Conservation (phyloP, 371 early-diverging fungal species). For the Vairimorpha ceranae region DNA sequence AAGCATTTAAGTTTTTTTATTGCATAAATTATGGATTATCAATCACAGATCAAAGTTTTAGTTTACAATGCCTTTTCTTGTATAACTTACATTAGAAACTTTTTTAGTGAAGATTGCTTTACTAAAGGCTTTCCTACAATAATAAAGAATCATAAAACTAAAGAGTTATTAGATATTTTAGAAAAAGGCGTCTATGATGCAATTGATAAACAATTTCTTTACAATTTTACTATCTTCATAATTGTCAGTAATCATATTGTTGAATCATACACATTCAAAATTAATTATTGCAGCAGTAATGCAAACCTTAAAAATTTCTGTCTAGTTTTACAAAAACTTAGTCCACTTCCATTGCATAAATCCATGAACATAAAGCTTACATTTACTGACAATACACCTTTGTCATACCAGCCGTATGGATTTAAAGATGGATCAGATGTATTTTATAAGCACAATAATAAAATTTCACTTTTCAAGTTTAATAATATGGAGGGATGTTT, state of each 20-base stretch:
- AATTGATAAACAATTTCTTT: neutral
- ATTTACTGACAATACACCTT: constrained; percentile 23
- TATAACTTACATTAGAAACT: neutral
- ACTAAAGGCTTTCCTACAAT: neutral
- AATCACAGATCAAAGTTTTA: neutral
- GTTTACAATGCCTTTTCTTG: neutral
- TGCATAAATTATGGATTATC: neutral
- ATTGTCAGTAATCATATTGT: neutral
- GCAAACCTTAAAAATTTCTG: constrained; percentile 1
- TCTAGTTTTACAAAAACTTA: constrained; percentile 14
- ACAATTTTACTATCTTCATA: neutral
- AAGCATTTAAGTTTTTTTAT: neutral
- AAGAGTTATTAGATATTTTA: neutral
- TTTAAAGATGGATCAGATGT: constrained; percentile 10
- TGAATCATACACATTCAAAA: constrained; percentile 1
- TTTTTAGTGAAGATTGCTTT: neutral
- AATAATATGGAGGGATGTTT: neutral
- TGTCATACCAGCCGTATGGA: constrained; percentile 18
- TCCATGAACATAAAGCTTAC: constrained; percentile 10
- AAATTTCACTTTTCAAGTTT: neutral
- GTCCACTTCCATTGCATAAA: constrained; percentile 22
- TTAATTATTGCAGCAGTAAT: neutral
- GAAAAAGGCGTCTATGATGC: neutral
- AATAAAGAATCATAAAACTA: neutral
- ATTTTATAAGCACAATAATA: neutral